Conservation (phyloP, 2,329 filamentous ascomycete genomes). For the Neocucurbitaria cava region DNA sequence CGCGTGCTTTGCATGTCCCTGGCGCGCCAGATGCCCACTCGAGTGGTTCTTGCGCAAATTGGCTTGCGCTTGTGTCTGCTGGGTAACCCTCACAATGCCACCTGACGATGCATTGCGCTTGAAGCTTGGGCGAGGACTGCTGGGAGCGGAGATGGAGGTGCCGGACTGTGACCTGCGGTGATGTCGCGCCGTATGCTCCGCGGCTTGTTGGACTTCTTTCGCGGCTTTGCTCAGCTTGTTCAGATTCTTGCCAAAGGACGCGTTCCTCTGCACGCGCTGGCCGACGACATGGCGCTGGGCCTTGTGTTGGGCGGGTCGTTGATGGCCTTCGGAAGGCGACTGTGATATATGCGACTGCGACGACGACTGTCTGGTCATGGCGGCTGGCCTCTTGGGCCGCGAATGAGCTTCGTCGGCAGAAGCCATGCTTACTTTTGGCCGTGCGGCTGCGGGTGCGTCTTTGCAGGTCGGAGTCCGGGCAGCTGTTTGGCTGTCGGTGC, state of each 20-base stretch:
- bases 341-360: conserved; percentile 48
- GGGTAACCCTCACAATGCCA: conserved; percentile 43
- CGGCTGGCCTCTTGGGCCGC: conserved; percentile 45
- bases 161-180: conserved; percentile 50
- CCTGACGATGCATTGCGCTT: conserved; percentile 54
- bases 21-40: conserved; percentile 54
- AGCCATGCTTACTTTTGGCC: conserved; percentile 44
- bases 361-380: conserved; percentile 47
- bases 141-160: conserved; percentile 43
- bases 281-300: conserved; percentile 50
- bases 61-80: conserved; percentile 43
- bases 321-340: conserved; percentile 45
- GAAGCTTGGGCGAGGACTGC: conserved; percentile 49
- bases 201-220: conserved; percentile 30
- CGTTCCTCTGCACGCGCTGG: conserved; percentile 49
- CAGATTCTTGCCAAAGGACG: conserved; percentile 52
- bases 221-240: conserved; percentile 49
- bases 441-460: conserved; percentile 26
- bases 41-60: conserved; percentile 52
- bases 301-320: conserved; percentile 39
- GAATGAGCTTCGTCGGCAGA: conserved; percentile 43
- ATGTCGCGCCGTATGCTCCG: conserved; percentile 38
- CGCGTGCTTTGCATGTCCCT: conserved; percentile 49
- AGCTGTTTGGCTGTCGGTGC: conserved; percentile 15
- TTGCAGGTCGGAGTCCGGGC: conserved; percentile 13